Percentiles rank a stretch among this genome's conserved stretches.
These are phyloP conservation scores for Blumeriella jaapii DNA, from an alignment of 2,329 filamentous ascomycete species.

Conservation along the genomic window DNA sequence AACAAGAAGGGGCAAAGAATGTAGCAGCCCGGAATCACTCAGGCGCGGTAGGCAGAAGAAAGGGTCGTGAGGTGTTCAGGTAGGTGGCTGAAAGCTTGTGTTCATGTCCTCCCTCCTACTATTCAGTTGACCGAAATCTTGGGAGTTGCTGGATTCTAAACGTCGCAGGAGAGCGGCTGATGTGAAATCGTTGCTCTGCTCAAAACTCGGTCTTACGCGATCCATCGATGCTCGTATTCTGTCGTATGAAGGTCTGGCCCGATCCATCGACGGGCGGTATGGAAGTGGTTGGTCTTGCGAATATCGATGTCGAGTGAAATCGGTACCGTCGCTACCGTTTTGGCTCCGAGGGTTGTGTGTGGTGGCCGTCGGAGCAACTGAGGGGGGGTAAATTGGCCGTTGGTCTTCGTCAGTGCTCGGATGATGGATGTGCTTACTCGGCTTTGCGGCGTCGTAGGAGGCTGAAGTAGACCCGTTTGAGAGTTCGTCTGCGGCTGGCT, in stretches of 20 bases:
- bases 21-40: slow-evolving; percentile 22
- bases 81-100: too few relatives aligned
- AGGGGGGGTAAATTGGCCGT: slow-evolving; percentile 87
- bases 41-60: too few relatives aligned
- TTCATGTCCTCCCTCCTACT: too few relatives aligned
- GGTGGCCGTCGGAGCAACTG: slow-evolving; percentile 62
- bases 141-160: slow-evolving; percentile 59
- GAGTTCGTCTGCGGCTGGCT: slow-evolving; percentile 23
- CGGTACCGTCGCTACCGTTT: slow-evolving; percentile 88
- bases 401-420: slow-evolving; percentile 73
- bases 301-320: slow-evolving; percentile 61
- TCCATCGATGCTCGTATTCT: slow-evolving; percentile 81
- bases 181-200: slow-evolving; percentile 82
- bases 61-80: slow-evolving; percentile 4
- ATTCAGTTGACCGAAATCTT: slow-evolving; percentile 19
- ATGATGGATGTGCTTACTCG: slow-evolving; percentile 42
- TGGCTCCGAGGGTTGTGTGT: slow-evolving; percentile 74
- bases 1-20: slow-evolving; percentile 28
- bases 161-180: slow-evolving; percentile 75
- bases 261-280: slow-evolving; percentile 35
- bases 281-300: slow-evolving; percentile 40
- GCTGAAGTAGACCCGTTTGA: slow-evolving; percentile 40
- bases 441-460: slow-evolving; percentile 43
- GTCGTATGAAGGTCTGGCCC: slow-evolving; percentile 75
- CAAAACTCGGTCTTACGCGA: slow-evolving; percentile 69